Percentiles rank a stretch among this genome's conserved stretches.
These are phyloP conservation scores for Paxillus ammoniavirescens DNA, from an alignment of 768 basidiomycete species.

Conservation along the genomic window DNA sequence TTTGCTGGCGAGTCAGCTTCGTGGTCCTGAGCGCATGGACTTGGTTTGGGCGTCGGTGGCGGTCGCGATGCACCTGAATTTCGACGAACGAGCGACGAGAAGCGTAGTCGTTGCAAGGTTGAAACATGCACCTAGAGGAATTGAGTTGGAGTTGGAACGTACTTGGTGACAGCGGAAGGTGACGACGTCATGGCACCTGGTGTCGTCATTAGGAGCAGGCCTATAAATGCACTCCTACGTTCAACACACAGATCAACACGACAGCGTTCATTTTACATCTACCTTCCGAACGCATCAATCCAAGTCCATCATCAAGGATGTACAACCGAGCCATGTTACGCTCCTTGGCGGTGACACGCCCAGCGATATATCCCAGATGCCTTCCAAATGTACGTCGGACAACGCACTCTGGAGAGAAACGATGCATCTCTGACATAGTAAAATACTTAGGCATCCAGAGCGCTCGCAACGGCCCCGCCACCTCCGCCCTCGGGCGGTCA, in stretches of 20 bases:
- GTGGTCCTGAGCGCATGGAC: no score
- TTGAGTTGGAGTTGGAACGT: no score
- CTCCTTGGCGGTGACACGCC: background rate
- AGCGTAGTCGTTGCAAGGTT: no score
- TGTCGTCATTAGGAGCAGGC: conserved; percentile 6
- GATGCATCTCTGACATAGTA: background rate
- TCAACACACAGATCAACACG: background rate
- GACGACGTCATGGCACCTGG: conserved; percentile 2
- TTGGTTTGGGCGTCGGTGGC: no score
- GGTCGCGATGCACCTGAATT: no score
- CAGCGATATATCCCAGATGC: background rate
- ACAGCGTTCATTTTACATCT: background rate
- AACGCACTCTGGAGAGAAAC: background rate
- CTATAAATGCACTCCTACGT: background rate
- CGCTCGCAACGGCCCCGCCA: conserved; percentile 13
- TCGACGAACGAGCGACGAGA: no score
- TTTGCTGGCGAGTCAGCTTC: no score
- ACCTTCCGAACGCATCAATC: background rate
- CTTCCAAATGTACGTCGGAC: conserved; percentile 1
- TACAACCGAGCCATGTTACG: background rate
- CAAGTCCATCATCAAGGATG: background rate
- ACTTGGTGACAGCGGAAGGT: background rate
- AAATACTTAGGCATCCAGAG: conserved; percentile 9
- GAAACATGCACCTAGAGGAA: no score
- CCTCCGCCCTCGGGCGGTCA: conserved; percentile 3